These are phyloP conservation scores for Cercophora scortea DNA, from an alignment of 495 filamentous ascomycete genomes.

Conservation along the genomic window DNA sequence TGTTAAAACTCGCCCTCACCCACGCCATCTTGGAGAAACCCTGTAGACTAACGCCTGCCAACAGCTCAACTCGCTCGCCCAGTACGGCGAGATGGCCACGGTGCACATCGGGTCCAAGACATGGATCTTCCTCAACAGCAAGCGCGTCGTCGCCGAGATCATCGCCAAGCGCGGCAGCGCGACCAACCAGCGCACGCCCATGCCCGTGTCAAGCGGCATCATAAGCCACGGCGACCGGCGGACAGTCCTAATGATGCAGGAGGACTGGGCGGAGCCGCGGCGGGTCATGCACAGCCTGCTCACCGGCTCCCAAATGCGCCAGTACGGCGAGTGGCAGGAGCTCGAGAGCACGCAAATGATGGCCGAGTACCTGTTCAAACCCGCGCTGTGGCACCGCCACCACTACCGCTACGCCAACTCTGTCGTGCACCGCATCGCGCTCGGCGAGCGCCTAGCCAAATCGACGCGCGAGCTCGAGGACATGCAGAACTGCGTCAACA, in stretches of 20 bases:
- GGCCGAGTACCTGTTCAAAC: slow-evolving; percentile 24
- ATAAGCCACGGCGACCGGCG: slow-evolving; percentile 19
- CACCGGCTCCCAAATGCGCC: slow-evolving; percentile 23
- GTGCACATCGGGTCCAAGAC: slow-evolving; percentile 20
- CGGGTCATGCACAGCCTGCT: slow-evolving; percentile 37
- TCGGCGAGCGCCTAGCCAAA: slow-evolving; percentile 7
- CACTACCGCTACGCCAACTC: slow-evolving; percentile 37
- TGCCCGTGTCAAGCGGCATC: slow-evolving; percentile 19
- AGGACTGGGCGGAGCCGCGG: slow-evolving; percentile 18
- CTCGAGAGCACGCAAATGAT: slow-evolving; percentile 32
- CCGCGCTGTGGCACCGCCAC: slow-evolving; percentile 30
- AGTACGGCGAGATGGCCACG: slow-evolving; percentile 16
- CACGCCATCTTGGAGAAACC: background rate
- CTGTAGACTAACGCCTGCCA: too few relatives aligned
- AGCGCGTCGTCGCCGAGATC: slow-evolving; percentile 24
- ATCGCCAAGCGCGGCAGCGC: slow-evolving; percentile 23
- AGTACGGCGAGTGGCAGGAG: slow-evolving; percentile 32
- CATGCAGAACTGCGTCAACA: slow-evolving; percentile 3
- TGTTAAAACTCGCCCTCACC: background rate
- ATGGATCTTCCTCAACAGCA: slow-evolving; percentile 27
- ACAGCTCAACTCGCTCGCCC: background rate
- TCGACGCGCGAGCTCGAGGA: slow-evolving; percentile 6
- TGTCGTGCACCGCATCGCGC: slow-evolving; percentile 6
- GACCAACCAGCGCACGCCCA: slow-evolving; percentile 18
- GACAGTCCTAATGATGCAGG: slow-evolving; percentile 20